phyloP scores from a whole-genome alignment of 2,329 filamentous ascomycete species.

The Chrysosporium queenslandicum region DNA sequence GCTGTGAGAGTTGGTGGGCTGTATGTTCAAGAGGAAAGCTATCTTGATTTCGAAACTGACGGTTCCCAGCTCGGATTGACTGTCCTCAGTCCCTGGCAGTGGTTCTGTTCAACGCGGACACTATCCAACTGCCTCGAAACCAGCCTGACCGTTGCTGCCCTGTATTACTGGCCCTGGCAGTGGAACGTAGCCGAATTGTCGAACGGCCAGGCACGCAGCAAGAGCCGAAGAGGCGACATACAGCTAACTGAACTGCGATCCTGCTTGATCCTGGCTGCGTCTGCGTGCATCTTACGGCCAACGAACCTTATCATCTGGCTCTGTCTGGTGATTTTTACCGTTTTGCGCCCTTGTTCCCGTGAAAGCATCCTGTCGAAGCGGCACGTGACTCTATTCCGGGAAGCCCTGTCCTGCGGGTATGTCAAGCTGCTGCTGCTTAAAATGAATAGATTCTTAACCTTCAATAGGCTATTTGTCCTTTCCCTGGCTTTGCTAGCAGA shows the following conservation, averaged over 20 bases:
- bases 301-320: constrained; percentile 85
- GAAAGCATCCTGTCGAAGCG: constrained; percentile 19
- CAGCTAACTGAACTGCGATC: constrained; percentile 39
- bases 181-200: constrained; percentile 31
- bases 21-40: not conserved
- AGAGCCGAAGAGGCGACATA: constrained; percentile 20
- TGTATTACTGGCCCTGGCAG: constrained; percentile 81
- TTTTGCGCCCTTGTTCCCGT: constrained; percentile 27
- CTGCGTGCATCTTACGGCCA: constrained; percentile 76
- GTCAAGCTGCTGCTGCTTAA: constrained; percentile 13
- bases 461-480: constrained; percentile 41
- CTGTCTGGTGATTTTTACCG: constrained; percentile 49
- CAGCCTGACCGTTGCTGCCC: constrained; percentile 68
- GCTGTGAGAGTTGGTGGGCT: constrained; percentile 53
- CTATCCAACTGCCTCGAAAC: constrained; percentile 92
- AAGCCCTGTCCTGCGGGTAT: constrained; percentile 52
- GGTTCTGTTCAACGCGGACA: constrained; percentile 87
- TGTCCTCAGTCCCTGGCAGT: constrained; percentile 80
- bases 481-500: constrained; percentile 58
- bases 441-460: not conserved
- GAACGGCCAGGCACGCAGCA: not conserved
- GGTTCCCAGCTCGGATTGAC: constrained; percentile 55
- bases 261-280: constrained; percentile 64
- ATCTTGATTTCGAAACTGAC: constrained; percentile 14
- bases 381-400: constrained; percentile 46